Evolutionary conservation across 2,329 filamentous ascomycete species (phyloP), one percentile per base, ranked within the genome.

Genomic region (Trichoderma koningiopsis): DNA sequence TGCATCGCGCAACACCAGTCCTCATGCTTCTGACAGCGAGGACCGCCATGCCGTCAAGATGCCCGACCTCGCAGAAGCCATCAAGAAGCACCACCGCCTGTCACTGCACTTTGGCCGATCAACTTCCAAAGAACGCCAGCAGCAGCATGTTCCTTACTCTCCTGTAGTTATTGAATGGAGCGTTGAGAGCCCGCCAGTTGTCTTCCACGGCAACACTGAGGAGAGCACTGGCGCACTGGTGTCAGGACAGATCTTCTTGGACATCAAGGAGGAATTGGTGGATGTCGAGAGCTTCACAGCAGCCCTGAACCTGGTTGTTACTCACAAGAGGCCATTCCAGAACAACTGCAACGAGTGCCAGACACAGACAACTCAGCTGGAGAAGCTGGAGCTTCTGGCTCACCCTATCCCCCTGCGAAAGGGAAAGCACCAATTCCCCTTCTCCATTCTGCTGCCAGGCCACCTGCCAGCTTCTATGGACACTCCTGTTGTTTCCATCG

Each of bases 151-250:
- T 13, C 22, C 55, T 16, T 66, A 65, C 24, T 56, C 68, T 2
- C 80, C 81, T 69, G 82, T 83, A 11, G 74, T 80, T 1, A 76
- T 89, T 22, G 80, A 83, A 70, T 88, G 85, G 83, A 84, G 82
- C 74, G 91, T 97, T 72, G 94, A 97, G 83, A 96, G 92, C 14
- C 93, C 94, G 1, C 94, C 94, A 3, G 85, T 95, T 22, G 88
- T 97, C 57, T 91, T 97, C 81, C 92, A 96, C 76, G 94, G 94
- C 72, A 84, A 86, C 29, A 85, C 92, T 0, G 86, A 89, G 71
- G 86, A 87, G 73, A 97, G 94, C 74, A 91, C 91, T 3, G 95
- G 95, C 68, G 93, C 94, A 7, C 83, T 97, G 70, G 87, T 97
- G 62, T 96, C 93, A 0, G 94, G 94, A 35, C 92, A 93, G 78